phyloP scores from a whole-genome alignment of 2,329 filamentous ascomycete species.

The Dissoconium aciculare region DNA sequence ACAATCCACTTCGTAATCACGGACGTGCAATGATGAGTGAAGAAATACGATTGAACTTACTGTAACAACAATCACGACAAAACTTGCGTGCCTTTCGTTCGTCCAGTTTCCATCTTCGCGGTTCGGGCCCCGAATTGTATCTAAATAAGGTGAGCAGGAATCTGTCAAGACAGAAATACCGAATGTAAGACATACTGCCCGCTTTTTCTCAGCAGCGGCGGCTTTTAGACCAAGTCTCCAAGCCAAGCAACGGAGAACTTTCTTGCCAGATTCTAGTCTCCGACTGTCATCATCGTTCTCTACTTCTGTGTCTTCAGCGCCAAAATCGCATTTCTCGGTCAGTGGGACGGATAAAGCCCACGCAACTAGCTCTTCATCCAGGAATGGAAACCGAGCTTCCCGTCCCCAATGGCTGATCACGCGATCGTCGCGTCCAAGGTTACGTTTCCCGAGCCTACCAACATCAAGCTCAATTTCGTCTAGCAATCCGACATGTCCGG shows the following conservation, averaged over 20 bases:
- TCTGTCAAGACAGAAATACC: not conserved
- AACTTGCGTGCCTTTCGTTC: slow-evolving; percentile 33
- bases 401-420: slow-evolving; percentile 79
- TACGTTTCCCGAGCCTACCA: slow-evolving; percentile 73
- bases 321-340: slow-evolving; percentile 78
- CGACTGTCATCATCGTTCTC: slow-evolving; percentile 17
- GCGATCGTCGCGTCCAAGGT: slow-evolving; percentile 84
- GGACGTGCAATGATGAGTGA: not conserved
- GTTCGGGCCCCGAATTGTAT: slow-evolving; percentile 32
- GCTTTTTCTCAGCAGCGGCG: slow-evolving; percentile 79
- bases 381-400: slow-evolving; percentile 77
- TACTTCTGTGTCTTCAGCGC: slow-evolving; percentile 15
- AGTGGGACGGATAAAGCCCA: slow-evolving; percentile 64
- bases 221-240: slow-evolving; percentile 53
- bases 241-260: slow-evolving; percentile 62
- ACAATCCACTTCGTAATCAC: slow-evolving; percentile 14
- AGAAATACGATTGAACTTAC: slow-evolving; percentile 2
- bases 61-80: slow-evolving; percentile 20
- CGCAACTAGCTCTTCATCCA: slow-evolving; percentile 73
- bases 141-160: slow-evolving; percentile 15
- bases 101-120: slow-evolving; percentile 35
- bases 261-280: slow-evolving; percentile 73
- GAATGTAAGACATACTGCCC: slow-evolving; percentile 48
- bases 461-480: slow-evolving; percentile 79
- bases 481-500: slow-evolving; percentile 55